A percentile compares a stretch with the other conserved stretches of the same genome.
These are phyloP conservation scores for Phytophthora macrochlamydospora DNA, from an alignment of 352 stramenopile genomes.

Conservation along the genomic window DNA sequence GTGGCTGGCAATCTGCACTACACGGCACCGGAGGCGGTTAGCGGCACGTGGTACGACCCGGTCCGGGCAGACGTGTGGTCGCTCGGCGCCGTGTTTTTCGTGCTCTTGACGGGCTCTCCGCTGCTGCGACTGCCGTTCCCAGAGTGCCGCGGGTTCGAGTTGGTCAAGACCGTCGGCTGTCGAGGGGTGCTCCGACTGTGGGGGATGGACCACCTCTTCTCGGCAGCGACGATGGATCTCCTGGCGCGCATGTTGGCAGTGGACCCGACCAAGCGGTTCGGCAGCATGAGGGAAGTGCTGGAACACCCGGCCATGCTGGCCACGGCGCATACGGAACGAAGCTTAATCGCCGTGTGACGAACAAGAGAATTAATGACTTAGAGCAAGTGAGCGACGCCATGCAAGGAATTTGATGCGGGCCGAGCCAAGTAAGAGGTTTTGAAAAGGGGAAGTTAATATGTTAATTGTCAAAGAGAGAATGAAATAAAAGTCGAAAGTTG, in stretches of 20 bases:
- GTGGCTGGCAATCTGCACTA: constrained; percentile 62
- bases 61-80: constrained; percentile 72
- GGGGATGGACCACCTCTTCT: constrained; percentile 46
- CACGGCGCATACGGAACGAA: constrained; percentile 31
- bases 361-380: constrained; percentile 3
- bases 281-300: constrained; percentile 39
- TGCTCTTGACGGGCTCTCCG: constrained; percentile 71
- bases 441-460: constrained; percentile 19
- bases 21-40: constrained; percentile 66
- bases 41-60: constrained; percentile 55
- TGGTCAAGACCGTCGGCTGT: constrained; percentile 51
- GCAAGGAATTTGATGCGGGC: constrained; percentile 24
- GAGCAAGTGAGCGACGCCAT: constrained; percentile 11
- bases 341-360: constrained; percentile 30
- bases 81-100: constrained; percentile 70
- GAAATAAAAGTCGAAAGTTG: constrained; percentile 31
- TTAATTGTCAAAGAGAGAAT: constrained; percentile 20
- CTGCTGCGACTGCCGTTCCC: constrained; percentile 47
- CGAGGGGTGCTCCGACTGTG: constrained; percentile 50
- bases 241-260: constrained; percentile 48
- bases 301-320: constrained; percentile 50
- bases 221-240: constrained; percentile 45
- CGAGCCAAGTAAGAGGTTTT: constrained; percentile 29
- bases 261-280: constrained; percentile 33
- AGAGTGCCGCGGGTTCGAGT: constrained; percentile 48